These are phyloP conservation scores for Aspergillus thermomutatus DNA, from an alignment of 2,329 filamentous ascomycete genomes.

Conservation along the genomic window DNA sequence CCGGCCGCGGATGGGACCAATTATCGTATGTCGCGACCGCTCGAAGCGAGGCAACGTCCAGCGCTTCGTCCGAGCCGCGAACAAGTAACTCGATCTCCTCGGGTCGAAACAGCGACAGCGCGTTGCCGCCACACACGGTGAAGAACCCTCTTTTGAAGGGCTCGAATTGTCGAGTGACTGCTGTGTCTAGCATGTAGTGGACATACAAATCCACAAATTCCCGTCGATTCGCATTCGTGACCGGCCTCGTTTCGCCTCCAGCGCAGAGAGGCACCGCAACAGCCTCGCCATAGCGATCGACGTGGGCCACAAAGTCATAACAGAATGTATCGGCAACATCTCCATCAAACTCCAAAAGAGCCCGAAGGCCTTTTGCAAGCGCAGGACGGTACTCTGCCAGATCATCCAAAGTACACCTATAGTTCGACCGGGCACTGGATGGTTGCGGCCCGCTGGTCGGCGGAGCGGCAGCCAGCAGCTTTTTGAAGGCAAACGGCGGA, in stretches of 20 bases:
- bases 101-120: constrained; percentile 78
- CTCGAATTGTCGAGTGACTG: constrained; percentile 79
- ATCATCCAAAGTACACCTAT: constrained; percentile 76
- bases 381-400: constrained; percentile 76
- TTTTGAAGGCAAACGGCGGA: constrained; percentile 85
- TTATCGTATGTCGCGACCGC: constrained; percentile 79
- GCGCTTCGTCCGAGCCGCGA: constrained; percentile 75
- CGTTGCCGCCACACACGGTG: constrained; percentile 85
- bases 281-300: constrained; percentile 71
- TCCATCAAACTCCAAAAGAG: constrained; percentile 78
- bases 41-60: constrained; percentile 73
- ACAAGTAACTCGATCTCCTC: constrained; percentile 90
- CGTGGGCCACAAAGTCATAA: constrained; percentile 74
- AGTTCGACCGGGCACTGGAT: constrained; percentile 54
- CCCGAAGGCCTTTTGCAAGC: constrained; percentile 70
- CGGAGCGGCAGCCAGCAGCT: constrained; percentile 76
- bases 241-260: constrained; percentile 68
- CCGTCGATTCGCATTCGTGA: constrained; percentile 78
- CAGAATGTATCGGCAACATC: constrained; percentile 78
- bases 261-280: constrained; percentile 67
- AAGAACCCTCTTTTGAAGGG: constrained; percentile 94
- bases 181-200: constrained; percentile 71
- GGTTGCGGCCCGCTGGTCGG: constrained; percentile 54
- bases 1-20: constrained; percentile 57
- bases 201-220: constrained; percentile 88